Evolutionary conservation across 2,329 filamentous ascomycete genomes (phyloP).

Genomic region (Aspergillus costaricaensis): DNA sequence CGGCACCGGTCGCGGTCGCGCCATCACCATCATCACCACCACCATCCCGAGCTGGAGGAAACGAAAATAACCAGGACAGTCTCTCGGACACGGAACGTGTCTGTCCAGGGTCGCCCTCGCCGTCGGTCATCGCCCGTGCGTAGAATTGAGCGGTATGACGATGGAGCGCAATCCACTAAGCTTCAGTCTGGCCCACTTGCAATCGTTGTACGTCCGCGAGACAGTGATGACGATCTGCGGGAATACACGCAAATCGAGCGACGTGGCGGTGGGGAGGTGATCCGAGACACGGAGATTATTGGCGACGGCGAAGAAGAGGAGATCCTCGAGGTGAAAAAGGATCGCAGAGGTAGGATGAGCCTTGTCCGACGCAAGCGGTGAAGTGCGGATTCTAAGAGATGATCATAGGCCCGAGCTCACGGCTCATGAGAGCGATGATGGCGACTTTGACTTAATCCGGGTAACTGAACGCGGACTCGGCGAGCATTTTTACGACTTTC

Average conservation of each 20-base stretch:
- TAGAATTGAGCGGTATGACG: conserved; percentile 33
- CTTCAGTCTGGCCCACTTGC: conserved; percentile 53
- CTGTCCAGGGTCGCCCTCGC: conserved; percentile 35
- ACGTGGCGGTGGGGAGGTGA: conserved; percentile 37
- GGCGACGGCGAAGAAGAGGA: conserved; percentile 51
- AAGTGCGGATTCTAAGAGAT: conserved; percentile 16
- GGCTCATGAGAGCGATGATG: conserved; percentile 69
- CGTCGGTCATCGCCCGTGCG: conserved; percentile 41
- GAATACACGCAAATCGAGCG: conserved; percentile 69
- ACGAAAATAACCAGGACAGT: conserved; percentile 28
- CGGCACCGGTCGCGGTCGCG: conserved; percentile 29
- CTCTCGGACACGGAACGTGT: conserved; percentile 39
- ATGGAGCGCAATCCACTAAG: conserved; percentile 34
- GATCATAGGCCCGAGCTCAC: conserved; percentile 62
- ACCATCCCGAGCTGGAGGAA: conserved; percentile 30
- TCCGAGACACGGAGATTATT: conserved; percentile 37
- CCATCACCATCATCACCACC: conserved; percentile 22
- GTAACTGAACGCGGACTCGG: neutral
- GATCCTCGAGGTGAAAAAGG: conserved; percentile 70
- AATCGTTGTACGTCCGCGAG: conserved; percentile 51
- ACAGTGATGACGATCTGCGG: conserved; percentile 65
- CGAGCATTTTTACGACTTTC: neutral
- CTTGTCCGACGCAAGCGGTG: conserved; percentile 30
- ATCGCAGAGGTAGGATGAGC: conserved; percentile 90
- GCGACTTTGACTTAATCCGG: conserved; percentile 64